These are phyloP conservation scores for Neofusicoccum ribis DNA, from an alignment of 2,329 filamentous ascomycete genomes.

Conservation along the genomic window DNA sequence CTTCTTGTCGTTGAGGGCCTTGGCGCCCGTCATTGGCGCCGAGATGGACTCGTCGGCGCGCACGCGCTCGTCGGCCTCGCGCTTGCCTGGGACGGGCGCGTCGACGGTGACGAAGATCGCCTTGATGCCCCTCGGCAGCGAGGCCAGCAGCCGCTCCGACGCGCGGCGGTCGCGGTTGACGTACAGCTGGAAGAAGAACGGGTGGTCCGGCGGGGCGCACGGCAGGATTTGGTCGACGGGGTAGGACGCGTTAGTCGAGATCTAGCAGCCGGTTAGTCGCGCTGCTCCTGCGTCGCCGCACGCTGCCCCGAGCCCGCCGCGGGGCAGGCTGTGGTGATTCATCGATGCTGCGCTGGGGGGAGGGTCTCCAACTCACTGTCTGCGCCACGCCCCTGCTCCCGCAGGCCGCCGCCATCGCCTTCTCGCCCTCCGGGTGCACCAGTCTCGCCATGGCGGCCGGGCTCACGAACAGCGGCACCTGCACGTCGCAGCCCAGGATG, in stretches of 20 bases:
- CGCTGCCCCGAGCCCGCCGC: not conserved
- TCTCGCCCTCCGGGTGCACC: conserved; percentile 41
- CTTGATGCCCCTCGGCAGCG: conserved; percentile 50
- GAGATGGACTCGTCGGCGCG: conserved; percentile 45
- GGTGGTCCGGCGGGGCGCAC: conserved; percentile 24
- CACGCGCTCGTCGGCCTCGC: conserved; percentile 49
- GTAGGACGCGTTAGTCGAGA: conserved; percentile 32
- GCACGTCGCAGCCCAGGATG: conserved; percentile 34
- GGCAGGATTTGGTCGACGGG: conserved; percentile 27
- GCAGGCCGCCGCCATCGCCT: conserved; percentile 34
- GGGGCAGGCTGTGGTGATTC: too few relatives aligned
- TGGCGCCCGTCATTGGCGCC: conserved; percentile 54
- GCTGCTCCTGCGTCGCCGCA: not conserved
- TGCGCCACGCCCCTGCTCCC: conserved; percentile 29
- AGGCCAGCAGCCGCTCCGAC: conserved; percentile 50
- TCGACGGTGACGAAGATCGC: conserved; percentile 62
- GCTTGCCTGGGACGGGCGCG: conserved; percentile 58
- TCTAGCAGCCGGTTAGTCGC: conserved; percentile 24
- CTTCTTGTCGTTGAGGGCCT: conserved; percentile 53
- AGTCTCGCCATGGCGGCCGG: conserved; percentile 40
- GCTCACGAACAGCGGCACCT: conserved; percentile 37
- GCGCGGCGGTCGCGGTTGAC: conserved; percentile 58
- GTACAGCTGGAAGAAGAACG: conserved; percentile 63
- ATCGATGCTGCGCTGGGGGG: conserved; percentile 8
- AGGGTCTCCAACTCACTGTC: conserved; percentile 25